phyloP scores from a whole-genome alignment of 2,329 filamentous ascomycete genomes.

The Pseudocercospora pini-densiflorae region DNA sequence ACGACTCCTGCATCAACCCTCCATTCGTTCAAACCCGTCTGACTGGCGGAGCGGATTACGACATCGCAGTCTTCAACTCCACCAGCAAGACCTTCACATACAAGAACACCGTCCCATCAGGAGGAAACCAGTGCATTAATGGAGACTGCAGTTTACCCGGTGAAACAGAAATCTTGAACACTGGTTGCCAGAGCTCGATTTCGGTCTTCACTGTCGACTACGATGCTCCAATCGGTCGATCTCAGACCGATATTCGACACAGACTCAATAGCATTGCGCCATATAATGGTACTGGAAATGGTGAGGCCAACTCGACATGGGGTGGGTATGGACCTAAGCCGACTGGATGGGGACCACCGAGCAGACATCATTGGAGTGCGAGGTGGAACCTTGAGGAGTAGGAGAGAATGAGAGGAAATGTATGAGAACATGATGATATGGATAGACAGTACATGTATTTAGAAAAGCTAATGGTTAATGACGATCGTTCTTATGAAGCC shows the following conservation, averaged over 20 bases:
- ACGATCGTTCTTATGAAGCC: not conserved
- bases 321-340: not conserved
- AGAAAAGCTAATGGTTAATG: not conserved
- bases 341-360: not conserved
- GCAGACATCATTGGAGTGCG: conserved; percentile 23
- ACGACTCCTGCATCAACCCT: conserved; percentile 48
- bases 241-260: conserved; percentile 25
- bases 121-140: conserved; percentile 51
- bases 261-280: conserved; percentile 17
- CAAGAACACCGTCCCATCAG: conserved; percentile 45
- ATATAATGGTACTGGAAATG: conserved; percentile 17
- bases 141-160: conserved; percentile 57
- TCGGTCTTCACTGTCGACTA: conserved; percentile 58
- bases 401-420: too few relatives aligned
- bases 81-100: conserved; percentile 52
- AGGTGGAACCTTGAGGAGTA: conserved; percentile 21
- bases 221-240: conserved; percentile 48
- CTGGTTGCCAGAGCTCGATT: conserved; percentile 47
- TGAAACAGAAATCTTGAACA: conserved; percentile 54
- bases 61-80: conserved; percentile 52
- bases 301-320: not conserved
- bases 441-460: not conserved
- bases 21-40: conserved; percentile 54
- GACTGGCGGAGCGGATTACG: conserved; percentile 55
- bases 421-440: not conserved